These are phyloP conservation scores for Eimeria maxima DNA, from an alignment of 169 alveolate species.

Conservation along the genomic window DNA sequence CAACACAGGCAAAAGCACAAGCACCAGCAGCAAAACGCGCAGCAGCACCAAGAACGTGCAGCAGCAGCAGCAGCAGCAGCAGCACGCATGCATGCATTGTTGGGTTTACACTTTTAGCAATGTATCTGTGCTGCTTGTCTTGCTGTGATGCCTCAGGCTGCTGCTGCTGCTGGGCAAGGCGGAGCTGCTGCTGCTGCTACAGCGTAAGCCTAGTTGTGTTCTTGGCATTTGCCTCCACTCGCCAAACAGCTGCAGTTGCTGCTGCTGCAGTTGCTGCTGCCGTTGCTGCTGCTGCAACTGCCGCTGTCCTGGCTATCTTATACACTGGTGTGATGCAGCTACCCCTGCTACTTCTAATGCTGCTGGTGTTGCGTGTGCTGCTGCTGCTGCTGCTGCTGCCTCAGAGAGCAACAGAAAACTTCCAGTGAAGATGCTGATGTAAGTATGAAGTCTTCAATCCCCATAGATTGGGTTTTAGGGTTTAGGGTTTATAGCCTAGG, in stretches of 20 bases:
- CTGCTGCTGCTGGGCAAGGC: neutral
- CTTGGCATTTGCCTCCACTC: neutral
- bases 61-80: constrained; percentile 44
- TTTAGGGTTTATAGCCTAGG: neutral
- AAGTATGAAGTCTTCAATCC: neutral
- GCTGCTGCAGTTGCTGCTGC: neutral
- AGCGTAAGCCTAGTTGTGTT: neutral
- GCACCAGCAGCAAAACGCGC: constrained; percentile 31
- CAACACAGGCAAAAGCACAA: neutral
- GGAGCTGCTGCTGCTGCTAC: constrained; percentile 8
- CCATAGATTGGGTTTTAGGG: neutral
- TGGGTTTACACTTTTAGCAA: neutral
- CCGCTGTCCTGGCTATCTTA: neutral
- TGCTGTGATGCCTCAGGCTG: neutral
- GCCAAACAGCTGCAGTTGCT: neutral
- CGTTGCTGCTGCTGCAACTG: neutral
- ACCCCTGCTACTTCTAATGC: no score
- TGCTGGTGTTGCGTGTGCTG: neutral
- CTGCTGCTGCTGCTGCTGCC: constrained; percentile 4
- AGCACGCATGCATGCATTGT: neutral
- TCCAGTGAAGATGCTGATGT: neutral
- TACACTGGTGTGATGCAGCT: neutral
- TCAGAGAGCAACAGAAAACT: neutral
- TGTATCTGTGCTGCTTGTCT: neutral
- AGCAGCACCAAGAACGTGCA: neutral